Percentiles rank a stretch among this genome's conserved stretches.
Evolutionary conservation across 805 yeast genomes (phyloP).

Genomic region (Suhomyces sp.): DNA sequence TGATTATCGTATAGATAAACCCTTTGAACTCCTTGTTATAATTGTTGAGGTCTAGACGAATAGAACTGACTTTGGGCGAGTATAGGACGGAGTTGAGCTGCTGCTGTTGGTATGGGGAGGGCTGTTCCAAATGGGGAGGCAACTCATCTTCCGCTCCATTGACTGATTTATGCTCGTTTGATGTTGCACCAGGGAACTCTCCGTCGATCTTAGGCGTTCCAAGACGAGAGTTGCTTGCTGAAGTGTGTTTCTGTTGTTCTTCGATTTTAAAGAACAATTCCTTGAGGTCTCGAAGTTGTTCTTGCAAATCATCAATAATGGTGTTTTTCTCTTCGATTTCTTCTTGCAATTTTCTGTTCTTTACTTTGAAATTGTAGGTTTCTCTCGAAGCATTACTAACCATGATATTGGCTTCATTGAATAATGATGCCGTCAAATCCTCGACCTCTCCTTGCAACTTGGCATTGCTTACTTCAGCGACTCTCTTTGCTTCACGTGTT

Average conservation of each 20-base stretch:
- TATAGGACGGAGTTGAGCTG: conserved; percentile 24
- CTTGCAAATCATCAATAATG: conserved; percentile 60
- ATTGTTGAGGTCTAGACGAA: conserved; percentile 44
- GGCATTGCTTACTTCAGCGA: conserved; percentile 58
- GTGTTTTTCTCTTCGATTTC: conserved; percentile 65
- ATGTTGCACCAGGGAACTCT: conserved; percentile 1
- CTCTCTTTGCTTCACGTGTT: conserved; percentile 32
- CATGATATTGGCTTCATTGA: conserved; percentile 82
- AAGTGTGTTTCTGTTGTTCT: conserved; percentile 26
- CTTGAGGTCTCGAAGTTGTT: conserved; percentile 68
- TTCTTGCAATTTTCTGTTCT: conserved; percentile 52
- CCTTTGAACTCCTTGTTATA: conserved; percentile 44
- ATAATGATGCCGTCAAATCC: conserved; percentile 71
- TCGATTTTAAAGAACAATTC: conserved; percentile 54
- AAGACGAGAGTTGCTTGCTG: neutral
- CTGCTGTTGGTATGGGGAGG: conserved; percentile 10
- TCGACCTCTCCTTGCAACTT: conserved; percentile 71
- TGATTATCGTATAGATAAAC: conserved; percentile 32
- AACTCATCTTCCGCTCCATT: conserved; percentile 1
- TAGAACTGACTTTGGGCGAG: conserved; percentile 33
- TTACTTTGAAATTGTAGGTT: conserved; percentile 54
- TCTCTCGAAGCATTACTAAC: conserved; percentile 75
- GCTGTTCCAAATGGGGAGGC: conserved; percentile 1
- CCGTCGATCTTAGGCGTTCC: conserved; percentile 7
- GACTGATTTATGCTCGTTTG: neutral